Evolutionary conservation across 129 eudicot species (phyloP).

Genomic region (Kitagawia praeruptora): DNA sequence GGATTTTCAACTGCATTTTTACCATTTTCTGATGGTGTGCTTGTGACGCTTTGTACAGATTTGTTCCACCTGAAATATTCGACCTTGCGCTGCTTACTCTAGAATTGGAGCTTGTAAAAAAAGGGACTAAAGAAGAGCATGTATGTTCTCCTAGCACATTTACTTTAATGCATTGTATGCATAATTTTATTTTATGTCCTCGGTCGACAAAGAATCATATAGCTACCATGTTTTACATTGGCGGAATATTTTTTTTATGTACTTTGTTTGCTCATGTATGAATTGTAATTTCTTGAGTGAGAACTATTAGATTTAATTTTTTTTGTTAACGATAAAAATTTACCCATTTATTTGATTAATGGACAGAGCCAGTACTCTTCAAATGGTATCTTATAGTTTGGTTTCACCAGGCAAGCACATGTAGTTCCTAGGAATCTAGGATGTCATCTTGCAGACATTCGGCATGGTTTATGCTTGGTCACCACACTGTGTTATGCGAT

Average conservation of each 20-base stretch:
- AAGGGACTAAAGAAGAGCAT: constrained; percentile 76
- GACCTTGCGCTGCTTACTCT: constrained; percentile 78
- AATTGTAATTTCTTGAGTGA: neutral
- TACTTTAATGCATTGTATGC: neutral
- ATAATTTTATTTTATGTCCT: neutral
- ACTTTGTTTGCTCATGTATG: too few species aligned
- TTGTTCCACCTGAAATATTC: constrained; percentile 69
- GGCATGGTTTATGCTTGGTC: constrained; percentile 3
- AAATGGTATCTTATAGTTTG: neutral
- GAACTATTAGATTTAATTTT: neutral
- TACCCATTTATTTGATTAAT: neutral
- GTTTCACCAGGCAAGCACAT: constrained; percentile 1
- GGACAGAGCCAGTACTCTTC: neutral
- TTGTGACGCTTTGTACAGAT: constrained; percentile 32
- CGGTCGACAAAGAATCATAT: neutral
- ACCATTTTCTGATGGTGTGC: neutral
- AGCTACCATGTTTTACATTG: neutral
- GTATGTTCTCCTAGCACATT: constrained; percentile 20
- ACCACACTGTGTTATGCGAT: neutral
- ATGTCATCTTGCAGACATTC: neutral
- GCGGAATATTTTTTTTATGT: too few species aligned
- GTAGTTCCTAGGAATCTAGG: neutral
- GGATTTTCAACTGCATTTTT: constrained; percentile 8
- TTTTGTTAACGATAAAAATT: neutral
- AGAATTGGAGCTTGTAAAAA: constrained; percentile 81